Evolutionary conservation across 208 protist species (phyloP), one percentile per base, ranked within the genome.

Genomic region (Porcisia deanei): DNA sequence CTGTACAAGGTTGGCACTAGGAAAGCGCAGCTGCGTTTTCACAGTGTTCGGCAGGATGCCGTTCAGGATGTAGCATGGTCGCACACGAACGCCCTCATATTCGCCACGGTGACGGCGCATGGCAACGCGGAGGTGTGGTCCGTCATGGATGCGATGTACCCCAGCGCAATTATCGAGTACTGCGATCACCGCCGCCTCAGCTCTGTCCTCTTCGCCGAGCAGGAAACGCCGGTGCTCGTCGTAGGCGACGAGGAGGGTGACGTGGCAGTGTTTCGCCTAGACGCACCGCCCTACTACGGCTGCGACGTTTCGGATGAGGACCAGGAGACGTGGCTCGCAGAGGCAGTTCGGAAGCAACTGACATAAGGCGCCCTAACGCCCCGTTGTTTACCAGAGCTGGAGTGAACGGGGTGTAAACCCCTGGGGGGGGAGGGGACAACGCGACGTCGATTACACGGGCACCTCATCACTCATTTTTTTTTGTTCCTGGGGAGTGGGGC

Each of bases 11-110:
- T 98, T 3, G 93, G 97, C 34, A 83, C 83, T 12, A 63, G 73
- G 7, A 47, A 81, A 34, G 80, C 89, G 9, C 64, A 97, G 16
- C 75, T 98, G 9, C 88, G 81, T 6, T 98, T 98, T 76, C 92
- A 98, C 60, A 92, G 88, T 49, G 80, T 85, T 16, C 94, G 90
- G 39, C 92, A 91, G 68, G 89, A 98, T 64, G 93, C 90, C 16
- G 93, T 99, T 58, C 90, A 95, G 78, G 98, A 99, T 85, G 86
- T 99, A 37, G 87, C 88, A 68, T 99, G 98, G 97, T 97, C 96
- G 49, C 95, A 92, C 57, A 84, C 86, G 34, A 96, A 92, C 68
- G 86, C 97, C 10, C 91, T 93, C 22, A 79, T 94, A 69, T 99
- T 99, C 80, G 97, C 93, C n/a, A 96, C 96, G 8, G 94, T 87